Percentiles rank a stretch among this genome's conserved stretches.
Evolutionary conservation across 495 filamentous ascomycete species (phyloP).

Genomic region (Lasiosphaeriaceae sp.): DNA sequence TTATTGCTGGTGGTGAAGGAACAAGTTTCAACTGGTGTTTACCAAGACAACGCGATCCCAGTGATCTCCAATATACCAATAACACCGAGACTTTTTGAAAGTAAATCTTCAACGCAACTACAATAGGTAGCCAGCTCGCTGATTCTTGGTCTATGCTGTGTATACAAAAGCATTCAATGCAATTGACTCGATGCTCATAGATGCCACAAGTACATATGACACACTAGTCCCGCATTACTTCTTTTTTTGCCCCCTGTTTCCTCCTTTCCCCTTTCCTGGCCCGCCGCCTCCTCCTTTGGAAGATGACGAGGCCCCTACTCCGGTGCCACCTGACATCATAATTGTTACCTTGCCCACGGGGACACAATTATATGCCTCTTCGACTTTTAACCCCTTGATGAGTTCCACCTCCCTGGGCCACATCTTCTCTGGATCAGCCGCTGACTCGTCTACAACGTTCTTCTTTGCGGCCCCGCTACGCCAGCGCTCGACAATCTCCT

Average conservation of each 20-base stretch:
- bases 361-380: slow-evolving; percentile 75
- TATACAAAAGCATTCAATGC: too few relatives aligned
- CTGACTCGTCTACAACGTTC: slow-evolving; percentile 54
- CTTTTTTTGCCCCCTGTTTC: slow-evolving; percentile 16
- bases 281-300: slow-evolving; percentile 30
- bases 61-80: too few relatives aligned
- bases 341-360: slow-evolving; percentile 85
- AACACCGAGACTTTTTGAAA: too few relatives aligned
- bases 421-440: slow-evolving; percentile 65
- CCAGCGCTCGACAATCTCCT: slow-evolving; percentile 81
- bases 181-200: too few relatives aligned
- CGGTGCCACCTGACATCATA: slow-evolving; percentile 57
- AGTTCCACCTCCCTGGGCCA: slow-evolving; percentile 80
- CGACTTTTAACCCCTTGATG: slow-evolving; percentile 72
- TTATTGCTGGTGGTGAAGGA: too few relatives aligned
- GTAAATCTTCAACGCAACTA: too few relatives aligned
- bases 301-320: slow-evolving; percentile 41
- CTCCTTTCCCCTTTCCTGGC: slow-evolving; percentile 8
- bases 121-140: too few relatives aligned
- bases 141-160: too few relatives aligned
- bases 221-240: neutral
- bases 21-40: too few relatives aligned
- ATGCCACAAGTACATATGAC: too few relatives aligned
- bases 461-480: slow-evolving; percentile 54
- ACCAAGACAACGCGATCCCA: too few relatives aligned